Percentiles rank a stretch among this genome's conserved stretches.
Evolutionary conservation across 2,329 filamentous ascomycete genomes (phyloP).

Genomic region (Saccharata proteae): DNA sequence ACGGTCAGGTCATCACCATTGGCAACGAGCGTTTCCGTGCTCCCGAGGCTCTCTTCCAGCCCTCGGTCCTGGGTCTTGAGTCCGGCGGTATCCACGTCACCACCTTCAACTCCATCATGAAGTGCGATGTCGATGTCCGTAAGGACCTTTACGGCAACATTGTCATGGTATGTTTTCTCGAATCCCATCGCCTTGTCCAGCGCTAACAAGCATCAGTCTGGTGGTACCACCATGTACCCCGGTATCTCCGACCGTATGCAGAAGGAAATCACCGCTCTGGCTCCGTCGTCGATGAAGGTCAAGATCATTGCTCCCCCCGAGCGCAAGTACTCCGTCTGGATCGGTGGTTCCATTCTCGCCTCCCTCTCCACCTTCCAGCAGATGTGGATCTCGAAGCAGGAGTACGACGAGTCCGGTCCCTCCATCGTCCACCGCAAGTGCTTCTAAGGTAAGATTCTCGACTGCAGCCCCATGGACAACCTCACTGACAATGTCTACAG

Average conservation of each 20-base stretch:
- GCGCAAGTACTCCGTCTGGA: constrained; percentile 99
- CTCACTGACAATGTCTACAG: constrained; percentile 18
- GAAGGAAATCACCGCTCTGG: constrained; percentile 99
- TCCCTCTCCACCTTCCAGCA: constrained; percentile 99
- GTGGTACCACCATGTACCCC: constrained; percentile 99
- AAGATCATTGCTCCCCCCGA: constrained; percentile 99
- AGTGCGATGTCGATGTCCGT: constrained; percentile 99
- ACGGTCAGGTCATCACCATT: constrained; percentile 99
- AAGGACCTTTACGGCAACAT: constrained; percentile 99
- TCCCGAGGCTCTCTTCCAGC: constrained; percentile 99
- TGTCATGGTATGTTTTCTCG: constrained; percentile 73
- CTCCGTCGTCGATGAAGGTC: constrained; percentile 99
- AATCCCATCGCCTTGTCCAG: constrained; percentile 5
- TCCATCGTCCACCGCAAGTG: constrained; percentile 99
- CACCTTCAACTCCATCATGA: constrained; percentile 99
- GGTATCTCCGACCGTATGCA: constrained; percentile 99
- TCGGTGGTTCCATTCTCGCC: constrained; percentile 99
- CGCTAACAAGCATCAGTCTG: constrained; percentile 56
- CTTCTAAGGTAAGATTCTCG: constrained; percentile 68
- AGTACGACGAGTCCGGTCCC: constrained; percentile 99
- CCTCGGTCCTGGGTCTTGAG: constrained; percentile 94
- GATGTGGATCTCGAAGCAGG: constrained; percentile 99
- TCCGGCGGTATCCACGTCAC: constrained; percentile 98
- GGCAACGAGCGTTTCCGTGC: constrained; percentile 99
- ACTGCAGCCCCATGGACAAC: neutral